Evolutionary conservation across 1,284 basidiomycete species (phyloP).

Genomic region (Sanguinoderma infundibulare): DNA sequence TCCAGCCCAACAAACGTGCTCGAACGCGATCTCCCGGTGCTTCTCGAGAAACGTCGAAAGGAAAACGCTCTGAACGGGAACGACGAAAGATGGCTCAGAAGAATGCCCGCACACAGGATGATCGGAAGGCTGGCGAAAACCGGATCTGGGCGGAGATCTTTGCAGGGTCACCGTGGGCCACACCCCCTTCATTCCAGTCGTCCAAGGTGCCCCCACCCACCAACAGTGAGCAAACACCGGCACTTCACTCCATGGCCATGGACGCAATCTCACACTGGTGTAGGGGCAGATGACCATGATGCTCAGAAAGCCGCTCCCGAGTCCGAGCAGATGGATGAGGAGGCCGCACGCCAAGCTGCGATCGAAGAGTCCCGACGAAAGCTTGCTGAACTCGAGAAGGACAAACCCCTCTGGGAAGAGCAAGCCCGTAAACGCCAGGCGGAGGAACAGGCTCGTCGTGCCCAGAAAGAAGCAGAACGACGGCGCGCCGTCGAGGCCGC

Average conservation of each 20-base stretch:
- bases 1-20: slow-evolving; percentile 18
- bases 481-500: slow-evolving; percentile 40
- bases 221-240: not conserved
- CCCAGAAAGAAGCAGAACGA: slow-evolving; percentile 40
- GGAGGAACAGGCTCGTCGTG: slow-evolving; percentile 46
- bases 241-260: not conserved
- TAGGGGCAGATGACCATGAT: not conserved
- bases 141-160: slow-evolving; percentile 46
- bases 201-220: not conserved
- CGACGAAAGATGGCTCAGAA: slow-evolving; percentile 28
- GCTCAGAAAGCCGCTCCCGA: not conserved
- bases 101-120: slow-evolving; percentile 34
- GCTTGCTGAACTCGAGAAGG: slow-evolving; percentile 68
- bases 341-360: slow-evolving; percentile 44
- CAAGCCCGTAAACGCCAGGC: slow-evolving; percentile 50
- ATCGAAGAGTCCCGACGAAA: slow-evolving; percentile 71
- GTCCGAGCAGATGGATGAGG: slow-evolving; percentile 33
- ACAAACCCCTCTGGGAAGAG: slow-evolving; percentile 65
- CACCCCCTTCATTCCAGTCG: slow-evolving; percentile 16
- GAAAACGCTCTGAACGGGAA: slow-evolving; percentile 42
- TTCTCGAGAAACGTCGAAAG: slow-evolving; percentile 43
- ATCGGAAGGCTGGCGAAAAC: not conserved
- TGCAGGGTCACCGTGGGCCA: slow-evolving; percentile 10
- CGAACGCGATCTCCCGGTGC: slow-evolving; percentile 36
- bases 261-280: not conserved